Evolutionary conservation across 441 rosid genomes (phyloP), one percentile per base, ranked within the genome.

Genomic region (Breynia disticha): DNA sequence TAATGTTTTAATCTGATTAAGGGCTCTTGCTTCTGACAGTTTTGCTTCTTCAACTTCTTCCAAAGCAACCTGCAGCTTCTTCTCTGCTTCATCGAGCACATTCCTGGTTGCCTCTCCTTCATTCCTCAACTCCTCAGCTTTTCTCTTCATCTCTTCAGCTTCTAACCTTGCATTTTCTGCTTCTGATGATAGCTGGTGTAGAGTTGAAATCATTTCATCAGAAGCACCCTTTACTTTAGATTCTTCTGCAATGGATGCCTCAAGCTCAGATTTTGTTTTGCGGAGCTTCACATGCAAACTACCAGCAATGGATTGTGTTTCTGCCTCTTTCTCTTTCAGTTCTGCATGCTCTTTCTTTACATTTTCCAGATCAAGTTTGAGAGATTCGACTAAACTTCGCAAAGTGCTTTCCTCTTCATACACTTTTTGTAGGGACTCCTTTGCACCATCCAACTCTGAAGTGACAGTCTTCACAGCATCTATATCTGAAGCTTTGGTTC

Each of bases 21-120:
- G 84, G 0, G 93, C 95, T 55, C 66, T 70, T 19, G 61, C 42
- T 76, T 86, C 95, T 0, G 90, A 80, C 59, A 56, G 69, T 71
- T 86, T 81, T 7, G 95, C 97, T 69, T 73, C 97, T 68, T 93
- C 97, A 0, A 72, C 95, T 70, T 93, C 97, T 66, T 81, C 93
- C 22, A 86, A 32, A 61, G 93, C 95, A 20, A 74, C 71, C 66
- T 58, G 75, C 66, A 88, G 72, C 57, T 69, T 75, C 50, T 79
- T 73, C 68, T 88, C 90, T 51, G 87, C 84, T 65, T 86, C 95
- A 63, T 81, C 87, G 24, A 82, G 81, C 0, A 74, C 72, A 28
- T 62, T 65, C 65, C 73, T 73, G n/a, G 83, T 69, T 16, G 72
- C 67, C 73, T 83, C 87, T 7, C 84, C 85, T 75, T 84, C 95